Base-by-base conservation (phyloP, 768 basidiomycete genomes). In the Pluteus cervinus region DNA sequence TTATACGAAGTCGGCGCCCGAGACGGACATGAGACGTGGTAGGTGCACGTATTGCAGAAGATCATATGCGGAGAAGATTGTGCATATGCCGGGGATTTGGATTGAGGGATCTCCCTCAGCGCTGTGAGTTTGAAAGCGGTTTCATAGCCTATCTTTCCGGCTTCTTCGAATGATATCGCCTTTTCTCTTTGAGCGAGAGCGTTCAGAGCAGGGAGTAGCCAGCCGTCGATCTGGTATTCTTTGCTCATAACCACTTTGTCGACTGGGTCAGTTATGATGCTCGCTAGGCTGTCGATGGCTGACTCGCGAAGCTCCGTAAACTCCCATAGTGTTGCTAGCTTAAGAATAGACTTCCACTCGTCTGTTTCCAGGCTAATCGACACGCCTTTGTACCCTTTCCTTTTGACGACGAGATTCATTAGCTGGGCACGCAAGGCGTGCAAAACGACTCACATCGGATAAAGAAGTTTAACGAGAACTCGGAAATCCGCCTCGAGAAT, bases 301-400 rank as follows among this genome's bases (percentile, higher is more conserved):
- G 50, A 41, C 12, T 44, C 36, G 23, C 62, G 54, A 21, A 67
- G 33, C 10, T 41, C 33, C 14, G 50, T 42, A 34, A 65, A 64
- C 28, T 51, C 47, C 63, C 68, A 70, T 49, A 63, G 60, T 5
- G 47, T 57, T 5, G 68, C 49, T 15, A 70, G 47, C 42, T 62
- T 62, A n/a, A 66, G 46, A 15, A 64, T 55, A 0, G 61, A 54
- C 11, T 59, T 44, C 71, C 68, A 69, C 34, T 55, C 54, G 5
- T 55, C 51, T n/a, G n/a, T n/a, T n/a, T n/a, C n/a, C n/a, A n/a
- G n/a, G n/a, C n/a, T n/a, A n/a, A n/a, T n/a, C n/a, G n/a, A n/a
- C n/a, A n/a, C n/a, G n/a, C n/a, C n/a, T n/a, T n/a, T n/a, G n/a
- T n/a, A n/a, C n/a, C n/a, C n/a, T n/a, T n/a, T n/a, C n/a, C n/a